These are phyloP conservation scores for Mortierella hygrophila DNA, from an alignment of 192 early-diverging fungal species.

Conservation along the genomic window DNA sequence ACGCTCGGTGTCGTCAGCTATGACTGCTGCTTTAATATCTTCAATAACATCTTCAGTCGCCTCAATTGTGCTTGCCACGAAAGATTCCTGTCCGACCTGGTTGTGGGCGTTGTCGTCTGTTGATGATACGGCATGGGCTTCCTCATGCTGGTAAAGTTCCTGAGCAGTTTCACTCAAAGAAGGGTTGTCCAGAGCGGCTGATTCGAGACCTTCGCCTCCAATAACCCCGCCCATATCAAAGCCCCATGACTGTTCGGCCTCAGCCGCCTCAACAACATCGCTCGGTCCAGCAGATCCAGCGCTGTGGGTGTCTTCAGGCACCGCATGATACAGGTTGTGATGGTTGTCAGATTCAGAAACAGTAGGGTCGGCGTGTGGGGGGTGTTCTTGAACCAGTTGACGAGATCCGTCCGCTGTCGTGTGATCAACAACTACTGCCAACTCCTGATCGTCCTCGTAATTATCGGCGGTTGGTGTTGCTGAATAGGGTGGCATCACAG, in stretches of 20 bases:
- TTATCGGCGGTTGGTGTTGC: neutral
- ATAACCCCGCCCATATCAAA: constrained; percentile 35
- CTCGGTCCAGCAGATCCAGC: neutral
- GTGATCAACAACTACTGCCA: neutral
- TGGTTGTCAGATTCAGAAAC: neutral
- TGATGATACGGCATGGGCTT: neutral
- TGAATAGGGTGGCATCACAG: neutral
- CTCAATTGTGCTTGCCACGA: neutral
- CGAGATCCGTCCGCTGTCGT: neutral
- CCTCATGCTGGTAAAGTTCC: neutral
- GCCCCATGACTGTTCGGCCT: constrained; percentile 30
- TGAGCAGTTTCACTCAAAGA: neutral
- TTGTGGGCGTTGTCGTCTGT: neutral
- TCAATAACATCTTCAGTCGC: neutral
- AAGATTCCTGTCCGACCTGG: neutral
- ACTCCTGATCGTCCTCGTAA: neutral
- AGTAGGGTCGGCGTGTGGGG: neutral
- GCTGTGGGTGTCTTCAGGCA: neutral
- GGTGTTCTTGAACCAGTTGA: neutral
- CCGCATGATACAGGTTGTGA: neutral
- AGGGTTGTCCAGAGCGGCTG: neutral
- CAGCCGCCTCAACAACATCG: neutral
- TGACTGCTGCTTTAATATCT: neutral
- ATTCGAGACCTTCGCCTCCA: neutral
- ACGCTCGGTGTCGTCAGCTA: neutral